Conservation (phyloP, 2,329 filamentous ascomycete species). For the Drechslerella dactyloides region DNA sequence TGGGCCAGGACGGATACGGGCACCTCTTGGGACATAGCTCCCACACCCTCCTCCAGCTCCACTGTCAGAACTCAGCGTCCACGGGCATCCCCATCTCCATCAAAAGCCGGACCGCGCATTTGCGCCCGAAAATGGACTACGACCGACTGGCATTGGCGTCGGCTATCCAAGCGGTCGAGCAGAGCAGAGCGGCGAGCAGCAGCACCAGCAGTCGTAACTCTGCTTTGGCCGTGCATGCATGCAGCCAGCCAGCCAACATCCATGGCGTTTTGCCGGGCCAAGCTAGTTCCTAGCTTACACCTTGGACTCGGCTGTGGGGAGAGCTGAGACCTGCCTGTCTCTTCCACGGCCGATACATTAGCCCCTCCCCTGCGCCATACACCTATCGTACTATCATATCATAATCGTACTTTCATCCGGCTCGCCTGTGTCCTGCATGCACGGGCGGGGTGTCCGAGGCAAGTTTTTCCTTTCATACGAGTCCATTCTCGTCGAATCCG, state of each 20-base stretch:
- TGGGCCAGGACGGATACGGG: conserved; percentile 19
- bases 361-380: conserved; percentile 15
- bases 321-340: conserved; percentile 20
- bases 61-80: neutral
- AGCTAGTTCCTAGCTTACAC: conserved; percentile 15
- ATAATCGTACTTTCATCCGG: conserved; percentile 46
- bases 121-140: conserved; percentile 49
- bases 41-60: conserved; percentile 12
- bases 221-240: conserved; percentile 13
- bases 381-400: conserved; percentile 41
- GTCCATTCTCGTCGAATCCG: neutral
- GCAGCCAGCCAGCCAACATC: conserved; percentile 20
- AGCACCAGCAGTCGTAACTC: neutral
- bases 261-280: conserved; percentile 11
- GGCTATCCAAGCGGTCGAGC: conserved; percentile 26
- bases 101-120: conserved; percentile 43
- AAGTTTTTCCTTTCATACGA: conserved; percentile 27
- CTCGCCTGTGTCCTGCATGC: conserved; percentile 21
- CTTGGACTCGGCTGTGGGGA: conserved; percentile 29
- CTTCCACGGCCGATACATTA: conserved; percentile 3
- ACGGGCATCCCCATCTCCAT: conserved; percentile 17
- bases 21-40: conserved; percentile 20
- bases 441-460: conserved; percentile 43
- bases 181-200: neutral
- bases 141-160: conserved; percentile 8